Conservation (phyloP, 106 monocot genomes). For the Dendrobium chrysotoxum region DNA sequence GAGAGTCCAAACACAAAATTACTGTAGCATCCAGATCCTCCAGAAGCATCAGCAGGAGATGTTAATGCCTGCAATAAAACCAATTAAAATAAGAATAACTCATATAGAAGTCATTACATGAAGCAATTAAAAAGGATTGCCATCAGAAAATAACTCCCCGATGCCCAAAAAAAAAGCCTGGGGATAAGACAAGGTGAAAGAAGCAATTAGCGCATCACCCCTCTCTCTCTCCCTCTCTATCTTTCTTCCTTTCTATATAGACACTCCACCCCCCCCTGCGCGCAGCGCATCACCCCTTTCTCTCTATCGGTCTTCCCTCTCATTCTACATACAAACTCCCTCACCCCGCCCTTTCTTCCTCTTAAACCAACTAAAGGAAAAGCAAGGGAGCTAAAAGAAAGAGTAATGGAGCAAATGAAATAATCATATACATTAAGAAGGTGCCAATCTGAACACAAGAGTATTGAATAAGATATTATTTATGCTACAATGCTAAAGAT, state of each 20-base stretch:
- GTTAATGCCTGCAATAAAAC: conserved; percentile 47
- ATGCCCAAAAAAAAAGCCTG: neutral
- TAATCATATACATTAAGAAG: no score
- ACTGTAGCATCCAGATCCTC: conserved; percentile 28
- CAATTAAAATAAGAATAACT: conserved; percentile 5
- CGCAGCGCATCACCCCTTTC: no score
- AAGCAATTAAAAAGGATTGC: neutral
- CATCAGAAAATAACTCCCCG: neutral
- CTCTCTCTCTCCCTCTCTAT: neutral
- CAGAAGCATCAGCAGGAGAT: conserved; percentile 30
- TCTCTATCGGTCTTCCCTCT: no score
- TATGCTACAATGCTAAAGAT: no score
- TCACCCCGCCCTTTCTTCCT: no score
- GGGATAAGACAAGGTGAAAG: neutral
- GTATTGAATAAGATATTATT: no score
- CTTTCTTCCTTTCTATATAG: neutral
- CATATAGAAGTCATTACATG: neutral
- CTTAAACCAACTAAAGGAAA: no score
- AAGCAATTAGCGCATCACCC: neutral
- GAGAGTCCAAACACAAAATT: conserved; percentile 53
- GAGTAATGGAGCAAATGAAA: no score
- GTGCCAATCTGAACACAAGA: no score
- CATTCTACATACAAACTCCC: no score
- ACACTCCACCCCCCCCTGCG: neutral
- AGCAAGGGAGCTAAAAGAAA: no score